Conservation (phyloP, 2,329 filamentous ascomycete species). For the Knufia fluminis region DNA sequence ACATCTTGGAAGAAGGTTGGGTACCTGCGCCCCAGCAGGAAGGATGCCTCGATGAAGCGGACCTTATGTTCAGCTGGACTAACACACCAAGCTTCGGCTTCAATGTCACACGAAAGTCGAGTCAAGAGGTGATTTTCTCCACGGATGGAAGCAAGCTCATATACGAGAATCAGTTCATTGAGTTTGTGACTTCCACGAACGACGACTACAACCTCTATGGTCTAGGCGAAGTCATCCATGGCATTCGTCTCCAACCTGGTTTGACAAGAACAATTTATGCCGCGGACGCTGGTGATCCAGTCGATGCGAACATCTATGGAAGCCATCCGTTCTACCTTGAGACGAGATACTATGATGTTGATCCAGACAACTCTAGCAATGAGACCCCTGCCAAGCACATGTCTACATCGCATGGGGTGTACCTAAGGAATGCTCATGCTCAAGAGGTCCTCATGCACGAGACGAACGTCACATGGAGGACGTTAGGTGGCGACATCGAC, state of each 20-base stretch:
- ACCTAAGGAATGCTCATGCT: conserved; percentile 65
- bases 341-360: conserved; percentile 55
- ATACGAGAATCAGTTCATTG: conserved; percentile 70
- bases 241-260: conserved; percentile 62
- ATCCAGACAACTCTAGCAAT: conserved; percentile 45
- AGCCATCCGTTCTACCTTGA: conserved; percentile 71
- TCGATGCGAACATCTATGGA: conserved; percentile 62
- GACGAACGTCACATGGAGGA: conserved; percentile 60
- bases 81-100: conserved; percentile 51
- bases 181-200: conserved; percentile 57
- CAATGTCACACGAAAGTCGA: conserved; percentile 48
- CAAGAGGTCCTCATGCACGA: conserved; percentile 61
- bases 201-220: conserved; percentile 68
- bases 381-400: no score
- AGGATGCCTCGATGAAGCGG: conserved; percentile 27
- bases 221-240: conserved; percentile 63
- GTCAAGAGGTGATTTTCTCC: conserved; percentile 58
- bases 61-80: conserved; percentile 46
- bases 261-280: conserved; percentile 60
- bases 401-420: conserved; percentile 61
- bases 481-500: conserved; percentile 67
- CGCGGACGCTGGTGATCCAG: conserved; percentile 57
- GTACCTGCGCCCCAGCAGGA: conserved; percentile 47
- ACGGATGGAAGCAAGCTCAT: conserved; percentile 57
- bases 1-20: conserved; percentile 54